These are phyloP conservation scores for Euphorbia peplus DNA, from an alignment of 345 rosid genomes.

Conservation along the genomic window DNA sequence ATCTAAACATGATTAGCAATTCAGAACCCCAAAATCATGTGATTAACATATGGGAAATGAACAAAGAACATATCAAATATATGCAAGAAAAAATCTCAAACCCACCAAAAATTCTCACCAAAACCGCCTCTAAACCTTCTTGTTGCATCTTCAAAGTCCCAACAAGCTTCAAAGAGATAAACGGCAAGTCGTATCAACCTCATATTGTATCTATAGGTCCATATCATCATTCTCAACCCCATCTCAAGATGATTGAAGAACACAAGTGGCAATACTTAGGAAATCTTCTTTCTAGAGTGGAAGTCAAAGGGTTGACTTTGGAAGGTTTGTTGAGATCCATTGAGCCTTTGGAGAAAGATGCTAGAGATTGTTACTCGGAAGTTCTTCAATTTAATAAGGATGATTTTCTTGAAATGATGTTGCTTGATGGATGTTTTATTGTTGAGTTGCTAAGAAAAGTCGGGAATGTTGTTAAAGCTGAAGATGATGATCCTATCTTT, in stretches of 20 bases:
- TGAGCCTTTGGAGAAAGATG: constrained; percentile 37
- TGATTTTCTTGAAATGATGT: constrained; percentile 67
- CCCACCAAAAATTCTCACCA: constrained; percentile 40
- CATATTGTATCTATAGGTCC: constrained; percentile 76
- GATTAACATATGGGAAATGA: constrained; percentile 28
- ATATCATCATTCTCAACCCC: constrained; percentile 45
- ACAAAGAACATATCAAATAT: constrained; percentile 27
- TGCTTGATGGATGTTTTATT: constrained; percentile 63
- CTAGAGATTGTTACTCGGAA: constrained; percentile 72
- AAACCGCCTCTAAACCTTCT: constrained; percentile 34
- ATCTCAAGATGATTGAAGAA: constrained; percentile 65
- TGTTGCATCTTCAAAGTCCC: constrained; percentile 54
- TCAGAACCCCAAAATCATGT: constrained; percentile 8
- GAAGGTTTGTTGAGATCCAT: constrained; percentile 45
- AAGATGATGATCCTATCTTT: constrained; percentile 60
- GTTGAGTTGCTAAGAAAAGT: constrained; percentile 64
- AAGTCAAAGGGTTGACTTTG: constrained; percentile 23
- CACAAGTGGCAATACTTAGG: constrained; percentile 77
- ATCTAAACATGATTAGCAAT: too few relatives aligned
- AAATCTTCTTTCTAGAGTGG: constrained; percentile 38
- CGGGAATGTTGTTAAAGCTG: constrained; percentile 31
- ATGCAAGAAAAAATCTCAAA: constrained; percentile 42
- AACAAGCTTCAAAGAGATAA: constrained; percentile 41
- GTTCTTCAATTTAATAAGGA: constrained; percentile 30
- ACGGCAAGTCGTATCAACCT: constrained; percentile 61